phyloP scores from a whole-genome alignment of 2,329 filamentous ascomycete genomes.

The Diaporthe helianthi region DNA sequence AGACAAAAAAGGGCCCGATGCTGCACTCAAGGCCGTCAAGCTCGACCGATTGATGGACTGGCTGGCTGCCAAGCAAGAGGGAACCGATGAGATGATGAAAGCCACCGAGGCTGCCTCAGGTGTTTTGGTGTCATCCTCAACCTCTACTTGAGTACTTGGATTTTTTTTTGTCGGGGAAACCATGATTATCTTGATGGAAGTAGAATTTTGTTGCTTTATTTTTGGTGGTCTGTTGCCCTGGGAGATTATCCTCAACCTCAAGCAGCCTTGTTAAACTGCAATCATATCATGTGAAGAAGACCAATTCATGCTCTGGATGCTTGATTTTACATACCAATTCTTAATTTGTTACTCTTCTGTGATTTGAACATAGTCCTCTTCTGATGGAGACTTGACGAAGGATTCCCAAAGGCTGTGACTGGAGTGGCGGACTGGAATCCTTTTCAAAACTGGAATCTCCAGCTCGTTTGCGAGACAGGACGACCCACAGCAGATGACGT shows the following conservation, averaged over 20 bases:
- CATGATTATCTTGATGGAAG: no score
- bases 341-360: neutral
- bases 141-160: no score
- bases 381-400: neutral
- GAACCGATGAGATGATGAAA: neutral
- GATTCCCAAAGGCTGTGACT: rapidly evolving
- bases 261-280: neutral
- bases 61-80: neutral
- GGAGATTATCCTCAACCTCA: neutral
- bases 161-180: no score
- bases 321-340: neutral
- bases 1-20: no score
- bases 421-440: neutral
- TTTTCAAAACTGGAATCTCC: neutral
- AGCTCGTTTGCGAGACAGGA: neutral
- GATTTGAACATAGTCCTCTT: neutral
- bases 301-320: neutral
- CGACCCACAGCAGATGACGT: neutral
- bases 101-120: neutral
- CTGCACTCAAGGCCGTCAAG: no score
- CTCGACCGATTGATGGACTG: no score
- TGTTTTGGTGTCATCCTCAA: neutral
- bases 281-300: no score
- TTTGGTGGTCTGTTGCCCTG: neutral
- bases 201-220: no score